phyloP scores from a whole-genome alignment of 768 basidiomycete species.

The Mrakia frigida region DNA sequence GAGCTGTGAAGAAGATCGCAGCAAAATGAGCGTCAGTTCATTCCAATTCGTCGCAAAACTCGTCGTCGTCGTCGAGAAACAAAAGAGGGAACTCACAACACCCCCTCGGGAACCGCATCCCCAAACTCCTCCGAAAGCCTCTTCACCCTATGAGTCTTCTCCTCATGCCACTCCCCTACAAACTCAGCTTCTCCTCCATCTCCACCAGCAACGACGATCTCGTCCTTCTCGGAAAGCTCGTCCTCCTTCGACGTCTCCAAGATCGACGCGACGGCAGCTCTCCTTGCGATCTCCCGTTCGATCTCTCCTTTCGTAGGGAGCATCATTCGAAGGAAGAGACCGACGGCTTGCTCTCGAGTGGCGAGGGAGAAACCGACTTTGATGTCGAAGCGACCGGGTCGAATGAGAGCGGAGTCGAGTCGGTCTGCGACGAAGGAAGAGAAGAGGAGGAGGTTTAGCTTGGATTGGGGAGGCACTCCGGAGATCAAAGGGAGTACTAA shows the following conservation, averaged over 20 bases:
- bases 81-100: conserved; percentile 41
- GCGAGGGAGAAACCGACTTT: conserved; percentile 42
- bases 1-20: conserved; percentile 46
- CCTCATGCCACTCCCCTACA: conserved; percentile 50
- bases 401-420: conserved; percentile 67
- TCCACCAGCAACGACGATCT: conserved; percentile 51
- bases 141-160: conserved; percentile 42
- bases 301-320: conserved; percentile 31
- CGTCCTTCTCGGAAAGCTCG: not conserved
- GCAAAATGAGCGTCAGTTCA: conserved; percentile 12
- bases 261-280: not conserved
- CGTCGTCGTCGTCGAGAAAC: not conserved
- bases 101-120: not conserved
- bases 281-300: conserved; percentile 11
- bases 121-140: conserved; percentile 6
- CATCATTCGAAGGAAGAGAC: conserved; percentile 57
- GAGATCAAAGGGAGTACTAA: not conserved
- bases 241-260: conserved; percentile 32
- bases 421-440: conserved; percentile 46
- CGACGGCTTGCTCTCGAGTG: conserved; percentile 33
- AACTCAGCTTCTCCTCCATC: conserved; percentile 49
- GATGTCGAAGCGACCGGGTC: conserved; percentile 74
- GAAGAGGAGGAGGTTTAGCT: conserved; percentile 59
- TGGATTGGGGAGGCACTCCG: too few species aligned
- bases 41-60: too few species aligned